Evolutionary conservation across 2,329 filamentous ascomycete species (phyloP).

Genomic region (Rhinocladiella similis): DNA sequence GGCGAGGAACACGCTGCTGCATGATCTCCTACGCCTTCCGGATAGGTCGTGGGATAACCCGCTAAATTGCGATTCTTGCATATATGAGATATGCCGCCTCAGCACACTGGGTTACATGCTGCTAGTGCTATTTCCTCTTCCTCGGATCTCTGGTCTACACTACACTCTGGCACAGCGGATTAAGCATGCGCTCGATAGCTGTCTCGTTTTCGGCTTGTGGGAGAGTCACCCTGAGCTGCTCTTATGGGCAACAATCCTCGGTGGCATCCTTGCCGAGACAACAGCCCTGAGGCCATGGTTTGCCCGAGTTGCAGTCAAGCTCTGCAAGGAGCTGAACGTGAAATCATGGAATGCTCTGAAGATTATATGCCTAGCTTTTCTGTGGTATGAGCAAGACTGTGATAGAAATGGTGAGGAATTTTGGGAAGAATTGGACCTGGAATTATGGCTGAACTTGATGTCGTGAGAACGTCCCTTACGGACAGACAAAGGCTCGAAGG

Average conservation of each 20-base stretch:
- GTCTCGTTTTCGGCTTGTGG: slow-evolving; percentile 30
- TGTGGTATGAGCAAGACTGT: slow-evolving; percentile 14
- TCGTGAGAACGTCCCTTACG: neutral
- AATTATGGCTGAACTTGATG: no score
- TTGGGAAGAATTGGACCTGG: slow-evolving; percentile 1
- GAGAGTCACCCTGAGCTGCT: slow-evolving; percentile 29
- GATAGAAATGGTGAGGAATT: slow-evolving; percentile 5
- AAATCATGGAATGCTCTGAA: slow-evolving; percentile 3
- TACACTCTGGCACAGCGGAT: slow-evolving; percentile 31
- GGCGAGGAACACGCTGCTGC: slow-evolving; percentile 7
- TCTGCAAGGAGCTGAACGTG: neutral
- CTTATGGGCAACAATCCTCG: slow-evolving; percentile 38
- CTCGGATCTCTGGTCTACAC: slow-evolving; percentile 37
- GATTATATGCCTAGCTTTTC: slow-evolving; percentile 3
- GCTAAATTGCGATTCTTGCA: neutral
- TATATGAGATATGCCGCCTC: slow-evolving; percentile 40
- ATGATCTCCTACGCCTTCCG: slow-evolving; percentile 6
- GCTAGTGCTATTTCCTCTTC: slow-evolving; percentile 40
- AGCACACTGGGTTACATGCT: slow-evolving; percentile 38
- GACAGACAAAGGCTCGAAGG: neutral
- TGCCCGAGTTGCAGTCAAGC: neutral
- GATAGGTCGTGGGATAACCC: slow-evolving; percentile 1
- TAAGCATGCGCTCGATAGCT: slow-evolving; percentile 29
- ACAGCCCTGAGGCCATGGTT: slow-evolving; percentile 1
- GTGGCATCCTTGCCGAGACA: slow-evolving; percentile 38